These are phyloP conservation scores for Daedaleopsis sinensis DNA, from an alignment of 768 basidiomycete species.

Conservation along the genomic window DNA sequence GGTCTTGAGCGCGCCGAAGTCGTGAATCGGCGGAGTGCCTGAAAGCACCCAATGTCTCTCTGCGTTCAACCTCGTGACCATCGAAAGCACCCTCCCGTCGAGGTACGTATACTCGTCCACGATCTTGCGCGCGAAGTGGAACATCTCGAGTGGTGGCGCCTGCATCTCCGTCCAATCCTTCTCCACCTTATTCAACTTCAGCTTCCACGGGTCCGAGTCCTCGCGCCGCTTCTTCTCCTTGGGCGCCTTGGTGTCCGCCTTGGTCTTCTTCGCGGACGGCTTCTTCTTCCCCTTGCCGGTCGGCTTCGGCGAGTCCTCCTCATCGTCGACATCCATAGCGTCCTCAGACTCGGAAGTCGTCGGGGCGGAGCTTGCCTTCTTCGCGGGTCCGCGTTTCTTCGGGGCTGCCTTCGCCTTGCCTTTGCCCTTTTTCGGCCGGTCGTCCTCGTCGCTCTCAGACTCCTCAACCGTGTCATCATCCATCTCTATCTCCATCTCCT, in stretches of 20 bases:
- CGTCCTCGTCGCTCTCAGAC: constrained; percentile 25
- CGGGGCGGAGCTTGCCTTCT: constrained; percentile 17
- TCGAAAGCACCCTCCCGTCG: constrained; percentile 74
- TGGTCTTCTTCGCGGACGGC: constrained; percentile 47
- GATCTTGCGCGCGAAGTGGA: constrained; percentile 87
- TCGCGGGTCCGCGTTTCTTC: constrained; percentile 10
- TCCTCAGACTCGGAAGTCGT: constrained; percentile 22
- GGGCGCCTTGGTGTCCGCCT: constrained; percentile 35
- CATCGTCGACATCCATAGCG: constrained; percentile 29
- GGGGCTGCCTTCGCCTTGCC: constrained; percentile 23
- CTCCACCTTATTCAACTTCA: constrained; percentile 60
- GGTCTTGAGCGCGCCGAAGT: constrained; percentile 89
- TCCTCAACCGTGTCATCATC: constrained; percentile 8
- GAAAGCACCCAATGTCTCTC: constrained; percentile 94
- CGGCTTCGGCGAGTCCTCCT: constrained; percentile 7
- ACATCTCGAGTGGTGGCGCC: constrained; percentile 87
- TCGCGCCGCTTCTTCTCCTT: constrained; percentile 68
- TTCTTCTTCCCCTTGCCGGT: constrained; percentile 25
- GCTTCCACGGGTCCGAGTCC: constrained; percentile 76
- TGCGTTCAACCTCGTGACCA: constrained; percentile 76
- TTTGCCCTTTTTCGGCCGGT: constrained; percentile 35
- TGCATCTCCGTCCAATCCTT: constrained; percentile 80
- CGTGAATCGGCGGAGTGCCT: constrained; percentile 91
- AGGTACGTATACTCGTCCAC: constrained; percentile 96
- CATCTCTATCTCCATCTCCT: constrained; percentile 2